Evolutionary conservation across 2,329 filamentous ascomycete species (phyloP).

Genomic region (Balansia obtecta): DNA sequence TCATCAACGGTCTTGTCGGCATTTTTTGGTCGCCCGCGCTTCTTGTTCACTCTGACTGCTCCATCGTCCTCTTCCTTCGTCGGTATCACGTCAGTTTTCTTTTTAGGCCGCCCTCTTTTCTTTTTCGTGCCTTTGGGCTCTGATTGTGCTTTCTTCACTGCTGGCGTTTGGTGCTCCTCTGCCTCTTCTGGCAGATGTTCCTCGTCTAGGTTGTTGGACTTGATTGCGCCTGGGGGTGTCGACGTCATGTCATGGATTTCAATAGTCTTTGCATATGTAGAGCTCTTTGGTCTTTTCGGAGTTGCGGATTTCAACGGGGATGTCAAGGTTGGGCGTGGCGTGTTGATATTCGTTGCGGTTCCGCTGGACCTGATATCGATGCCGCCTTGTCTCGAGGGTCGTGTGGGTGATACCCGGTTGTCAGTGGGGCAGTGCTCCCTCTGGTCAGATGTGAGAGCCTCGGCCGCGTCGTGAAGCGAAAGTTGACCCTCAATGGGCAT

Average conservation of each 20-base stretch:
- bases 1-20: background rate
- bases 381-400: background rate
- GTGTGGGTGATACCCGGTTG: constrained; percentile 6
- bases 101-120: constrained; percentile 21
- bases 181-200: background rate
- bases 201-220: background rate
- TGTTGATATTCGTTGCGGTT: constrained; percentile 23
- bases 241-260: background rate
- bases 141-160: constrained; percentile 4
- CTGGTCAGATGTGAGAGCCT: constrained; percentile 23
- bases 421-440: constrained; percentile 23
- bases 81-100: constrained; percentile 4
- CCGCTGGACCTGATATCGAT: constrained; percentile 17
- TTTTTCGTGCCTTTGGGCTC: constrained; percentile 14
- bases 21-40: constrained; percentile 31
- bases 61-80: constrained; percentile 2
- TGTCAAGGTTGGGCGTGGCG: constrained; percentile 12
- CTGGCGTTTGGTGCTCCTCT: constrained; percentile 9
- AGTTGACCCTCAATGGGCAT: constrained; percentile 14
- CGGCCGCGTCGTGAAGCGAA: constrained; percentile 22
- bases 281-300: background rate
- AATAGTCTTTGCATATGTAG: background rate
- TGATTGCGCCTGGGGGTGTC: background rate
- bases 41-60: constrained; percentile 17
- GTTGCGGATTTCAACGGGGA: background rate